These are phyloP conservation scores for Brassica incana DNA, from an alignment of 345 rosid genomes.

Conservation along the genomic window DNA sequence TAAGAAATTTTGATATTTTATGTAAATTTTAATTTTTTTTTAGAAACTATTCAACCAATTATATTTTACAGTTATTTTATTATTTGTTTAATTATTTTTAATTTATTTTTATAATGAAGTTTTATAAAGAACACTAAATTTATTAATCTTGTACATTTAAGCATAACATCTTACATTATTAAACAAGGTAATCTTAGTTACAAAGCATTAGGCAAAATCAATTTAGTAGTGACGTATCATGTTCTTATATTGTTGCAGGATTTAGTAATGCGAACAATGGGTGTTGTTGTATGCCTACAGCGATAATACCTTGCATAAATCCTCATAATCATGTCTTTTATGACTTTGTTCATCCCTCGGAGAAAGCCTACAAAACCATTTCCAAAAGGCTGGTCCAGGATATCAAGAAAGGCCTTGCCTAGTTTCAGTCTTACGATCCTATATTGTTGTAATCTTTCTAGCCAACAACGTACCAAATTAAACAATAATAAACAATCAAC, in stretches of 20 bases:
- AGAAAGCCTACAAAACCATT: constrained; percentile 50
- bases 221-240: not conserved
- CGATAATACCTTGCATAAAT: constrained; percentile 42
- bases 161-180: not conserved
- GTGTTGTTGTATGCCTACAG: constrained; percentile 36
- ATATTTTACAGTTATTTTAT: not conserved
- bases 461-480: not conserved
- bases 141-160: not conserved
- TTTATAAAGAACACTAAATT: not conserved
- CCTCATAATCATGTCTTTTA: constrained; percentile 48
- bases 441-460: not conserved
- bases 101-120: not conserved
- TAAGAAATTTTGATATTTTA: not conserved
- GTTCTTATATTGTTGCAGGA: constrained; percentile 28
- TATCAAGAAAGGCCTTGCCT: constrained; percentile 33
- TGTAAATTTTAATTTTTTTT: not conserved
- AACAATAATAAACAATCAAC: not conserved
- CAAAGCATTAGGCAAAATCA: not conserved
- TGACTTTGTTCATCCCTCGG: constrained; percentile 75
- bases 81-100: not conserved
- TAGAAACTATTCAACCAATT: not conserved
- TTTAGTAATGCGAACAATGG: constrained; percentile 26
- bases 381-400: constrained; percentile 34
- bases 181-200: not conserved
- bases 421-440: constrained; percentile 14